Base-by-base conservation (phyloP, 495 filamentous ascomycete genomes). In the Chaetomium fimeti region DNA sequence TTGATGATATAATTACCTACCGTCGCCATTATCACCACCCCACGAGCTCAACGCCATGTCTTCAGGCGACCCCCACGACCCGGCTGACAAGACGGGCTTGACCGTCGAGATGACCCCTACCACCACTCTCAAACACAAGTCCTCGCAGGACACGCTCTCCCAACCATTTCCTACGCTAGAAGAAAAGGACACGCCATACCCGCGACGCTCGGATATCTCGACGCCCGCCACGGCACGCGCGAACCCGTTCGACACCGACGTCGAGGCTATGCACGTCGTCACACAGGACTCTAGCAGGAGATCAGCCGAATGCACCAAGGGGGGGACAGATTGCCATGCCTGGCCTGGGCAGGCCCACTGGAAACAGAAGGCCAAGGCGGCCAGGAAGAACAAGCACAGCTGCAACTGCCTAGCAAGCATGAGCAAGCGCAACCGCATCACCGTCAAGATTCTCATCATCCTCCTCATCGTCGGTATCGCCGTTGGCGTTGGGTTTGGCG, bases 291-390 rank as follows among this genome's bases (percentile, higher is more conserved):
- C 20, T 47, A 69, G 67, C 67, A 69, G 74, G 29, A 75, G 73
- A 32, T 71, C 77, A 6, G 73, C 71, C 18, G 66, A 71, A 4
- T 69, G 70, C 62, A 71, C 71, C 28, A 73, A 63, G 53, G 69
- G 71, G 7, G 74, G 68, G 45, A 70, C 69, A 38, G 78, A 83
- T 48, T 80, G 77, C 67, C 73, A 73, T 5, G 76, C 79, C n/a
- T 83, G 80, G 80, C 80, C 80, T 32, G 76, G 78, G n/a, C 76
- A 81, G 52, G 78, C 77, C 16, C 78, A 83, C 68, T 83, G 80
- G 80, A 71, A 72, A 57, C 71, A 73, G 48, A 81, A 83, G 72
- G 79, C 79, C 49, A 74, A 75, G 65, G 78, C 74, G 8, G 78
- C 79, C 60, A 79, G 79, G 73, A 76, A 75, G 68, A 79, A 73